Base-by-base conservation (phyloP, 2,329 filamentous ascomycete genomes). In the Paecilomyces fulvus region DNA sequence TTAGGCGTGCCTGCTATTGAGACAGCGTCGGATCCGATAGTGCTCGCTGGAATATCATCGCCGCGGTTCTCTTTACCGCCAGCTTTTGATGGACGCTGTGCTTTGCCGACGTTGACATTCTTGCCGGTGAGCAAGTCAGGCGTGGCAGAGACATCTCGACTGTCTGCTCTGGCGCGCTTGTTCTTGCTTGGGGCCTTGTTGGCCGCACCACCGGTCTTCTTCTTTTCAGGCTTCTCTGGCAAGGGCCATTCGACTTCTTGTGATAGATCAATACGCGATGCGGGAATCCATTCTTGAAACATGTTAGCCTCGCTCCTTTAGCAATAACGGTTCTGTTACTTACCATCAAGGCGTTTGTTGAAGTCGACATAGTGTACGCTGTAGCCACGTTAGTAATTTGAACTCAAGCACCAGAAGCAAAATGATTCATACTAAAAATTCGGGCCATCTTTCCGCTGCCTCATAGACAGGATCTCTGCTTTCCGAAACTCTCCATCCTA, bases 231-330 rank as follows among this genome's bases (percentile, higher is more conserved):
- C 72, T 95, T 95, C 61, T 95, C 92, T 9, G 91, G 90, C 59
- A 86, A 87, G 20, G 94, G 94, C 92, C 94, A 99, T 75, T 99
- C 94, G 55, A 99, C 94, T 65, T 96, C 92, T 63, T 90, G 86
- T 1, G 82, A 79, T 57, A 99, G 86, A 70, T 97, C 90, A 63
- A 99, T 90, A 33, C 94, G 84, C 33, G 83, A 80, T 30, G 88
- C 83, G 1, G 88, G 81, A 9, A 99, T 86, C 94, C 94, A 99
- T 79, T 99, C 94, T 77, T 83, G 78, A 11, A 83, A 74, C 62
- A 20, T 80, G 80, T 74, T 54, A 71, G 61, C 37, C 63, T 55
- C 49, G n/a, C n/a, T 12, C 20, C 9, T 31, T 21, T 23, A 9
- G 20, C 8, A 30, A 1, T 49, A 20, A 52, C 28, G 9, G 21